Base-by-base conservation (phyloP, 805 yeast genomes). In the Ogataea salicorniae region DNA sequence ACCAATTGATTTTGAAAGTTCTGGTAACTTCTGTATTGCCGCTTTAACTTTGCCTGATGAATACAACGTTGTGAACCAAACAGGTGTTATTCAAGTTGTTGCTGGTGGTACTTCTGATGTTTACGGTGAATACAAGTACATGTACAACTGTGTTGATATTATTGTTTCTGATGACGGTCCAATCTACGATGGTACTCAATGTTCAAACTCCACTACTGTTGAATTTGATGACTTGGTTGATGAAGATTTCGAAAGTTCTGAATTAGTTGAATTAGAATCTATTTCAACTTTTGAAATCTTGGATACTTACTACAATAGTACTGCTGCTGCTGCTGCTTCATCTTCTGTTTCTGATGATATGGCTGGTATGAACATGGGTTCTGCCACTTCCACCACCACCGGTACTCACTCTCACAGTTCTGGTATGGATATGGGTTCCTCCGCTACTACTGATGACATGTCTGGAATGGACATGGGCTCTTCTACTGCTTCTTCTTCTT, bases 131-230 rank as follows among this genome's bases (percentile, higher is more conserved):
- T 59, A 54, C 45, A 54, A 49, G 0, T 55, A 50, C 47, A 60
- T 62, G 60, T 62, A 56, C 50, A 63, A 63, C 47, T 64, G 67
- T 52, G 54, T 64, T 16, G 67, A 63, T 49, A 54, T 64, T 37
- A 44, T 50, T 17, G 57, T 64, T 42, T 48, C 56, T 38, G 46
- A 55, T 8, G 56, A 58, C 23, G 67, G 66, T 29, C 62, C 61
- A 18, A 22, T 16, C 4, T 63, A 39, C 37, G 52, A 61, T 43
- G 63, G 58, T 31, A 29, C 51, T 38, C 64, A 62, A 50, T 63
- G 68, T 43, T 29, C 61, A 6, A 63, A 62, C 46, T 47, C 60
- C 4, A 51, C 65, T 3, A 43, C 36, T 6, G 45, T 47, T 16
- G 46, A 37, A 6, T 49, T 39, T 22, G 53, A 52, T 22, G 36